phyloP scores from a whole-genome alignment of 2,329 filamentous ascomycete species.

The Paecilomyces sp. region DNA sequence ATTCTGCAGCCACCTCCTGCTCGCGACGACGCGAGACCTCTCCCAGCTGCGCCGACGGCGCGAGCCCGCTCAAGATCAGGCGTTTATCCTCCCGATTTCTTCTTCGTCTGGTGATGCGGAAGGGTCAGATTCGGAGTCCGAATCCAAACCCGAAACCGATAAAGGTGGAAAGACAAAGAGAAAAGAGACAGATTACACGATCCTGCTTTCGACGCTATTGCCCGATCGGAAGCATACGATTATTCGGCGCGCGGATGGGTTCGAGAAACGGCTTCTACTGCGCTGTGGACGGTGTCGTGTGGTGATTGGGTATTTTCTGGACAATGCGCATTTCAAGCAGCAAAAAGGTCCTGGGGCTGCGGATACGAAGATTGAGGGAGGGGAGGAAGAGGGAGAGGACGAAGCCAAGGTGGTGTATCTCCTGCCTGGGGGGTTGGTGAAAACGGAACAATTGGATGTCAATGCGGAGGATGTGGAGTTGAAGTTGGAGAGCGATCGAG shows the following conservation, averaged over 20 bases:
- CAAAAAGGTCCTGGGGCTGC: conserved; percentile 6
- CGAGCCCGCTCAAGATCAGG: conserved; percentile 43
- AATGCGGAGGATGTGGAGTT: conserved; percentile 21
- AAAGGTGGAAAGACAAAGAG: conserved; percentile 7
- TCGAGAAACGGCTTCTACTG: conserved; percentile 57
- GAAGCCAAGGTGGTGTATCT: conserved; percentile 50
- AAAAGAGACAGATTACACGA: conserved; percentile 35
- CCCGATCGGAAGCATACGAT: conserved; percentile 45
- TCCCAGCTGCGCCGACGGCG: conserved; percentile 46
- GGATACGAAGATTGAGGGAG: conserved; percentile 7
- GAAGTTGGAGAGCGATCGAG: conserved; percentile 20
- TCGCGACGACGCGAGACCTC: conserved; percentile 52
- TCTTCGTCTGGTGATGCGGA: conserved; percentile 6
- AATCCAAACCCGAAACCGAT: conserved; percentile 1
- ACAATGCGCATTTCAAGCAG: conserved; percentile 40
- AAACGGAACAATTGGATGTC: conserved; percentile 48
- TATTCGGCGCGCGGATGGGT: conserved; percentile 53
- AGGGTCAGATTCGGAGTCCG: background rate
- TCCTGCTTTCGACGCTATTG: conserved; percentile 44
- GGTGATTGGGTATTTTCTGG: conserved; percentile 57
- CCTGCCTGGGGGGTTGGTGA: conserved; percentile 52
- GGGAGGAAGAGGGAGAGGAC: conserved; percentile 14
- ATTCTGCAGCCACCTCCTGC: conserved; percentile 58
- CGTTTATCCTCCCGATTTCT: conserved; percentile 52
- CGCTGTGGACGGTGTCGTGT: conserved; percentile 56